Evolutionary conservation across 345 rosid genomes (phyloP).

Genomic region (Eutrema japonicum): DNA sequence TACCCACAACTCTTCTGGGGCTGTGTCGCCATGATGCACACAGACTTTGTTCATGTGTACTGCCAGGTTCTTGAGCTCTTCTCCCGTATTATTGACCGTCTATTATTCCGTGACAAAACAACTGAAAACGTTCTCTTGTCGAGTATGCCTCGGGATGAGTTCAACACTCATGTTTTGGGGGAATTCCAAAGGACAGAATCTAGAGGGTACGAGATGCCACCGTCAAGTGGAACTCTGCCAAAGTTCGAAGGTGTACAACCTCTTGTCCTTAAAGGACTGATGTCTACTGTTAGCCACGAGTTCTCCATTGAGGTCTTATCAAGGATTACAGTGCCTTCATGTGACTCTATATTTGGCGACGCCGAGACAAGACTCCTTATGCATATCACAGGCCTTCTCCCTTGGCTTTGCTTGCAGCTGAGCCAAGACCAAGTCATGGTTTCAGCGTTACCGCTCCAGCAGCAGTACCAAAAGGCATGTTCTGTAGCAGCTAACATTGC

Average conservation of each 20-base stretch:
- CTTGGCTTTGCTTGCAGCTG: slow-evolving; percentile 98
- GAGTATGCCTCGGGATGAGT: slow-evolving; percentile 97
- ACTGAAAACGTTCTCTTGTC: slow-evolving; percentile 96
- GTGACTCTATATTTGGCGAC: slow-evolving; percentile 96
- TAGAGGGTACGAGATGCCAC: slow-evolving; percentile 68
- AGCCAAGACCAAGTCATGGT: slow-evolving; percentile 61
- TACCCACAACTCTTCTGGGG: slow-evolving; percentile 99
- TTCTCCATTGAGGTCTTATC: slow-evolving; percentile 89
- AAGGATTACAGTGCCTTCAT: slow-evolving; percentile 81
- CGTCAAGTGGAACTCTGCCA: slow-evolving; percentile 76
- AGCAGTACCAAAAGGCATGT: slow-evolving; percentile 87
- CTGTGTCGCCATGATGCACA: slow-evolving; percentile 99
- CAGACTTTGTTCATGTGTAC: slow-evolving; percentile 96
- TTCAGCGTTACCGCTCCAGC: slow-evolving; percentile 78
- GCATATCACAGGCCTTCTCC: slow-evolving; percentile 96
- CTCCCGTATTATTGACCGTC: slow-evolving; percentile 82
- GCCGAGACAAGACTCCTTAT: slow-evolving; percentile 89
- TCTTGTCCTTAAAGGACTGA: slow-evolving; percentile 95
- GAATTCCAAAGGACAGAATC: slow-evolving; percentile 78
- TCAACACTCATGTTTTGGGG: slow-evolving; percentile 53
- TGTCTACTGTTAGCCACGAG: slow-evolving; percentile 91
- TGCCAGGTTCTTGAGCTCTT: slow-evolving; percentile 98
- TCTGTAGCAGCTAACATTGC: slow-evolving; percentile 83
- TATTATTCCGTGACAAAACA: slow-evolving; percentile 89
- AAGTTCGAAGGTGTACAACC: slow-evolving; percentile 96